Conservation (phyloP, 768 basidiomycete genomes). For the Rhizopogon salebrosus region DNA sequence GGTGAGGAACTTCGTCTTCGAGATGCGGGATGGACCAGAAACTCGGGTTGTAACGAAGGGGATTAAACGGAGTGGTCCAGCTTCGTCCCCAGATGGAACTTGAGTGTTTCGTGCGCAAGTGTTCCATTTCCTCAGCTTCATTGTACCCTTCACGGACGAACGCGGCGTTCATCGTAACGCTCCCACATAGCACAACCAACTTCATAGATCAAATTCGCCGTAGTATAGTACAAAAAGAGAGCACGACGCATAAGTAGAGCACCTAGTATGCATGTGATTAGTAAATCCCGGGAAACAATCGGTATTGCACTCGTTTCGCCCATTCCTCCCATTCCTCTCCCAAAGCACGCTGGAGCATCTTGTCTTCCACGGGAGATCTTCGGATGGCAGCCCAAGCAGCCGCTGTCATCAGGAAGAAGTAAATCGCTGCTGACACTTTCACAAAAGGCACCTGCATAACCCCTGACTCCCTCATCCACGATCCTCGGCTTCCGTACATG, state of each 20-base stretch:
- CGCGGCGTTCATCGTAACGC: too few relatives aligned
- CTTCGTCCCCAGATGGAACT: too few relatives aligned
- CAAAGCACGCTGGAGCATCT: constrained; percentile 22
- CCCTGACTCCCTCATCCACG: constrained; percentile 10
- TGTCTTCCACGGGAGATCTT: constrained; percentile 21
- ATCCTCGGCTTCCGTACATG: neutral
- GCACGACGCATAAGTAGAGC: neutral
- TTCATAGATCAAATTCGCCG: neutral
- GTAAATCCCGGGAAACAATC: constrained; percentile 28
- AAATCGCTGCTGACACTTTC: neutral
- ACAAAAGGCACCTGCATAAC: neutral
- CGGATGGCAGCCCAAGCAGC: neutral
- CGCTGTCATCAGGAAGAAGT: neutral
- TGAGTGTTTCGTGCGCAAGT: too few relatives aligned
- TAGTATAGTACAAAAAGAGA: neutral
- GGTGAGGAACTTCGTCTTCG: constrained; percentile 25
- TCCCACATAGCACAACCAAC: too few relatives aligned
- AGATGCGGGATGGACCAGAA: constrained; percentile 13
- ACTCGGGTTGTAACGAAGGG: constrained; percentile 13
- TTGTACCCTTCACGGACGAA: too few relatives aligned
- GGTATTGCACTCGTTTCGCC: constrained; percentile 23
- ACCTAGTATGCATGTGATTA: constrained; percentile 3
- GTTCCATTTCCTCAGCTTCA: too few relatives aligned
- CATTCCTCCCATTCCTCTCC: constrained; percentile 29
- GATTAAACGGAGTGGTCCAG: too few relatives aligned